These are phyloP conservation scores for Gentiana dahurica DNA, from an alignment of 257 asterid genomes.

Conservation along the genomic window DNA sequence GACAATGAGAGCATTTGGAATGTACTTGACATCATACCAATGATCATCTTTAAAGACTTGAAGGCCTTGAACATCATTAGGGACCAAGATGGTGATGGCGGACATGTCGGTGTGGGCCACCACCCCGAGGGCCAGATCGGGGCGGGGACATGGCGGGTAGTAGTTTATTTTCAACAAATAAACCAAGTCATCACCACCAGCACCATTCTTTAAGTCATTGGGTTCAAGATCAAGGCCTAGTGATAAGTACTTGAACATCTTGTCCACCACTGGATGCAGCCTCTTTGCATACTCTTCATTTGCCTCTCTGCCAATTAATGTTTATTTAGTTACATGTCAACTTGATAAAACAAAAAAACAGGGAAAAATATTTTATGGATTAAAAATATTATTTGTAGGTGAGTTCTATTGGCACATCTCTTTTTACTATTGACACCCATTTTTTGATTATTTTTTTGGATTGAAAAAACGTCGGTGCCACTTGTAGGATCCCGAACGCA, in stretches of 20 bases:
- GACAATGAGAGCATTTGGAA: constrained; percentile 45
- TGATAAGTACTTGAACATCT: constrained; percentile 28
- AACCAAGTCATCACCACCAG: constrained; percentile 37
- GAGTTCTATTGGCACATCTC: neutral
- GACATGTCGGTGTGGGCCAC: constrained; percentile 66
- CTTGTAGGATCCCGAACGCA: no score
- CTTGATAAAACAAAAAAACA: neutral
- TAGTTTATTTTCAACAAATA: constrained; percentile 47
- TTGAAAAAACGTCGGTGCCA: no score
- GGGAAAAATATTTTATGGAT: neutral
- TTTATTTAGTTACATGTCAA: no score
- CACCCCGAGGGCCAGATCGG: constrained; percentile 67
- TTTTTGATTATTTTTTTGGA: no score
- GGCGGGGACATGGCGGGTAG: constrained; percentile 66
- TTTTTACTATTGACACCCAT: no score
- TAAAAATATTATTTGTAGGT: neutral
- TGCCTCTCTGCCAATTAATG: constrained; percentile 29
- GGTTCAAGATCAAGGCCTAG: constrained; percentile 39
- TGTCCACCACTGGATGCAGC: constrained; percentile 29
- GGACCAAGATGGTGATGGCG: constrained; percentile 39
- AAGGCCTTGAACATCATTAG: constrained; percentile 52
- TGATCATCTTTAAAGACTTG: constrained; percentile 41
- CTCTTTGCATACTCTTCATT: constrained; percentile 31
- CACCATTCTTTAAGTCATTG: constrained; percentile 27
- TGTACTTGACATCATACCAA: constrained; percentile 51